Evolutionary conservation across 108 stramenopile species (phyloP).

Genomic region (Nitzschia palea): DNA sequence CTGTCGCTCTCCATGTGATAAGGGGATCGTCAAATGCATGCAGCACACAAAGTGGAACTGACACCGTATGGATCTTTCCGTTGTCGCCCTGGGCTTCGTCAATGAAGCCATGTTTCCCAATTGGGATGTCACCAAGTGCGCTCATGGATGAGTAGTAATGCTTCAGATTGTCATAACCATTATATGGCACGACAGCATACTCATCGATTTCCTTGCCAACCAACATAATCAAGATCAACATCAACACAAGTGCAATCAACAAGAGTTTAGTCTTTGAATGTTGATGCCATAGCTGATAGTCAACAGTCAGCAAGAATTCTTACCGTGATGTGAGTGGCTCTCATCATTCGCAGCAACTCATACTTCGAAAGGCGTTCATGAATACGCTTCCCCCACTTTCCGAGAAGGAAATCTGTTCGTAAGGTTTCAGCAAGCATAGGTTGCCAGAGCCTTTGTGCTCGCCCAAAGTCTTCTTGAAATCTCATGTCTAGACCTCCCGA

Average conservation of each 20-base stretch:
- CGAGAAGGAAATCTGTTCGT: conserved; percentile 61
- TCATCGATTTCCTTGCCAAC: conserved; percentile 66
- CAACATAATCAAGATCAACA: too few species aligned
- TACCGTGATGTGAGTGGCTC: conserved; percentile 67
- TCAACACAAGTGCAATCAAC: too few species aligned
- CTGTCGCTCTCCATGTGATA: conserved; percentile 67
- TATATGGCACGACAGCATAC: conserved; percentile 75
- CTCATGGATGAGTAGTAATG: conserved; percentile 85
- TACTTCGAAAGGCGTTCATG: conserved; percentile 49
- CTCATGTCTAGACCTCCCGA: conserved; percentile 88
- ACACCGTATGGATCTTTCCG: conserved; percentile 61
- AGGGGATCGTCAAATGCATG: conserved; percentile 85
- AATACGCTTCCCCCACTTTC: conserved; percentile 70
- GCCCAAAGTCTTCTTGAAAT: conserved; percentile 52
- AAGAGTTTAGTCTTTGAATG: too few species aligned
- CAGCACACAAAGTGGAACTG: conserved; percentile 67
- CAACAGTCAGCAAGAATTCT: too few species aligned
- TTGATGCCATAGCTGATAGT: too few species aligned
- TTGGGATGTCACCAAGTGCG: conserved; percentile 71
- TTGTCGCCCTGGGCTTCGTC: background rate
- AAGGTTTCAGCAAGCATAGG: conserved; percentile 78
- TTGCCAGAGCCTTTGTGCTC: conserved; percentile 88
- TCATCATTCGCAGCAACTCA: conserved; percentile 54
- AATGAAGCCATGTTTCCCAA: conserved; percentile 23
- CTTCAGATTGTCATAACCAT: conserved; percentile 63